Evolutionary conservation across 2,329 filamentous ascomycete species (phyloP).

Genomic region (Gremmenia infestans): DNA sequence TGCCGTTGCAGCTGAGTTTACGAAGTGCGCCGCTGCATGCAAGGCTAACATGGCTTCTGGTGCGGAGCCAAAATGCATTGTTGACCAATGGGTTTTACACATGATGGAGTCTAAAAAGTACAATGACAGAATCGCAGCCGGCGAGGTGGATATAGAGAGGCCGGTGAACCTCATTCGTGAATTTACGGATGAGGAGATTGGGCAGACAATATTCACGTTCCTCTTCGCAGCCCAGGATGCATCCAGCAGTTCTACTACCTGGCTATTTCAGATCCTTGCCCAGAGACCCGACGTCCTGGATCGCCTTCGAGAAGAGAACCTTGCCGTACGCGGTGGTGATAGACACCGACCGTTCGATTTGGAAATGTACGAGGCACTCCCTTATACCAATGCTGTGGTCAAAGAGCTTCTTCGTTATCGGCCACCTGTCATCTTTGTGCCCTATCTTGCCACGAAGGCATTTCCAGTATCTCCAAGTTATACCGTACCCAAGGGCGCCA

Average conservation of each 20-base stretch:
- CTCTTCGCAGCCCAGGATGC: conserved; percentile 51
- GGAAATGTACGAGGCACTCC: conserved; percentile 43
- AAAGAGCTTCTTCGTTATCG: conserved; percentile 49
- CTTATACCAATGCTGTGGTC: conserved; percentile 48
- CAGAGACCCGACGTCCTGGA: conserved; percentile 45
- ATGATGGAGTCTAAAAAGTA: conserved; percentile 71
- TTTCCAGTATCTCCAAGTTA: conserved; percentile 45
- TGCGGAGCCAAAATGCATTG: conserved; percentile 64
- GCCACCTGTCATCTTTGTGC: conserved; percentile 50
- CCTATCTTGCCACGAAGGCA: conserved; percentile 43
- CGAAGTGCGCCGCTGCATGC: conserved; percentile 65
- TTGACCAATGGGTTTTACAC: conserved; percentile 70
- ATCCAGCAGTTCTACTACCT: conserved; percentile 48
- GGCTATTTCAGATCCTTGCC: conserved; percentile 48
- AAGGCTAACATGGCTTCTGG: conserved; percentile 68
- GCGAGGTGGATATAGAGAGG: conserved; percentile 39
- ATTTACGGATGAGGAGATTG: conserved; percentile 46
- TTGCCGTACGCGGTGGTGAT: conserved; percentile 40
- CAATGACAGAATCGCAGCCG: conserved; percentile 57
- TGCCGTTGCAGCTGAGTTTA: conserved; percentile 65
- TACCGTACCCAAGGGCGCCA: conserved; percentile 44
- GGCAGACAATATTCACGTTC: conserved; percentile 48
- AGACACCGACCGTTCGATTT: conserved; percentile 37
- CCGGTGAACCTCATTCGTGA: conserved; percentile 45
- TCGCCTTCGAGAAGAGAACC: conserved; percentile 43